Evolutionary conservation across 208 protist species (phyloP), one percentile per base, ranked within the genome.

Genomic region (Leishmania lainsoni): DNA sequence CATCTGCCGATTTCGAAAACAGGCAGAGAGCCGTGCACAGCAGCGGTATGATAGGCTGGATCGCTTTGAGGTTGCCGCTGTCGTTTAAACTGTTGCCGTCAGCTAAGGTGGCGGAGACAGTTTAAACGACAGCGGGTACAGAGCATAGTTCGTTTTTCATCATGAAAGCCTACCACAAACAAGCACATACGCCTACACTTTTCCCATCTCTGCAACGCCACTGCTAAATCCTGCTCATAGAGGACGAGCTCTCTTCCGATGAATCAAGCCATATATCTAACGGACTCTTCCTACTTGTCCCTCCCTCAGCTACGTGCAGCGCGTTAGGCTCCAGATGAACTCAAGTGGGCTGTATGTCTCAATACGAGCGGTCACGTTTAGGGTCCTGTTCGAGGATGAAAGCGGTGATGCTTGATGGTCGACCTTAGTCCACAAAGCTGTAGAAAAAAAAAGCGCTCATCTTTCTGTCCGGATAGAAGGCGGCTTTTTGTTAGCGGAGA

Each of bases 41-140:
- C 90, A 93, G 72, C 84, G 91, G 16, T 93, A 94, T 78, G 93
- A 97, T 26, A 83, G 93, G 48, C 85, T 95, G 10, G 79, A 73
- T 75, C 86, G 88, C 56, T 78, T 82, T 35, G 35, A 35, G 35
- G 35, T 35, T 35, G 35, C 35, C 35, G 35, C 35, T 35, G 35
- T 35, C 26, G 68, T 80, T n/a, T 83, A 84, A 32, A 80, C 76
- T 35, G 69, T 65, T 39, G 35, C 54, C 8, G 32, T 20, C 16
- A 9, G 39, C 20, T 59, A 0, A 35, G 35, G 0, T 35, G 35
- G 0, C 0, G 35, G 35, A 35, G 73, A 77, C 1, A 9, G 45
- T 9, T 29, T 51, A 16, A 61, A 2, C 1, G 16, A 29, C 51
- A 75, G 56, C 2, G n/a, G 32, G 51, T 12, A 42, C 65, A 14